Conservation (phyloP, 441 rosid genomes). For the Euphorbia neoarborescens region DNA sequence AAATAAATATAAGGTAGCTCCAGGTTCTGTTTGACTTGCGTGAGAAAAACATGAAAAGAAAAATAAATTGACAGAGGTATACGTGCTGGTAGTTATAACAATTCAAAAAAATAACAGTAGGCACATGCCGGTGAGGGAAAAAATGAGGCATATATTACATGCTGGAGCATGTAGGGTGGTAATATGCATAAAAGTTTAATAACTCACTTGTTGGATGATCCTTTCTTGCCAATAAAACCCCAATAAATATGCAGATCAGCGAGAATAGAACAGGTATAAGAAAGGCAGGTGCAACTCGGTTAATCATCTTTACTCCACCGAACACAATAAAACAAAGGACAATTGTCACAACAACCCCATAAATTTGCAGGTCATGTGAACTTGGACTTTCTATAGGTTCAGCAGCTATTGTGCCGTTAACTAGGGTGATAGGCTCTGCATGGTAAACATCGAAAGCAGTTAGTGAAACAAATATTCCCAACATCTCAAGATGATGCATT, state of each 20-base stretch:
- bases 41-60: background rate
- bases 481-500: conserved; percentile 12
- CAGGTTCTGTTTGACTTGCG: background rate
- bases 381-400: conserved; percentile 66
- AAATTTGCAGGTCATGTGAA: conserved; percentile 87
- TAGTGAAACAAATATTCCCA: conserved; percentile 9
- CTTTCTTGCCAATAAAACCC: conserved; percentile 58
- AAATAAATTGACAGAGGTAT: background rate
- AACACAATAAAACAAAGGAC: conserved; percentile 90
- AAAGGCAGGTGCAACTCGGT: conserved; percentile 98
- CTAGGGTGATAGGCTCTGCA: conserved; percentile 67
- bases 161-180: background rate
- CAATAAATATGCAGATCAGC: conserved; percentile 78
- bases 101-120: background rate
- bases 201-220: conserved; percentile 69
- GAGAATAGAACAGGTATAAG: conserved; percentile 88
- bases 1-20: background rate
- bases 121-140: background rate
- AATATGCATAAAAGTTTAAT: conserved; percentile 6
- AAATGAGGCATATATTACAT: background rate
- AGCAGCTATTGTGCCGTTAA: conserved; percentile 51
- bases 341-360: conserved; percentile 88
- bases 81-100: background rate
- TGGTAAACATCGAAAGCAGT: conserved; percentile 23
- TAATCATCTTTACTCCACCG: conserved; percentile 99